Base-by-base conservation (phyloP, 176 grass and related monocot genomes). In the Guadua angustifolia region DNA sequence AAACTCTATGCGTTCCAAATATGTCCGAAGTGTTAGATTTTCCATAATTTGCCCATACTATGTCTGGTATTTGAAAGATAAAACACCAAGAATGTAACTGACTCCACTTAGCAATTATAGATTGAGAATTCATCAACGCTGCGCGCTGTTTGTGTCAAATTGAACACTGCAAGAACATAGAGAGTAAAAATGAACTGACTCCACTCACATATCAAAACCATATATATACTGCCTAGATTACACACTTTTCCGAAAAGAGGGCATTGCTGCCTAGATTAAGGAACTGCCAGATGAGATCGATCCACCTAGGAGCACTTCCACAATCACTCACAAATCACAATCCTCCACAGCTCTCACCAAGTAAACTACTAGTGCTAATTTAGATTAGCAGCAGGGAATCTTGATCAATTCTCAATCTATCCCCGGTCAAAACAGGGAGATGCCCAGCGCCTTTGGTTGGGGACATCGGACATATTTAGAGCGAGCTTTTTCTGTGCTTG, bases 361-460 rank as follows among this genome's bases (percentile, higher is more conserved):
- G 1, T 9, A 16, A 17, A 16, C 12, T 6, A 13, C 40, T 3
- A 13, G 5, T n/a, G 5, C 15, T 17, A 67, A 67, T 44, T 12
- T 81, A 17, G 19, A 26, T 67, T 77, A 58, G 43, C 18, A 24
- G 1, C 0, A 22, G 38, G 75, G 75, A 66, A 84, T 88, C 68
- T 14, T 29, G 60, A 84, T 36, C 62, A 2, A 12, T 12, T 10
- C 40, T 26, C 50, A 9, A 61, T 67, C 75, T 12, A n/a, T 9
- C 52, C 5, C 51, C n/a, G 17, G 60, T 62, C 69, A 89, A 80
- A 61, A 73, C 14, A 43, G 53, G 26, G 16, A 79, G 68, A 85
- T 77, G 83, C 83, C 78, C 44, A 44, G 65, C 44, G 9, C 82
- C 42, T 61, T 42, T 70, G 67, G 33, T 7, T 33, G 66, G 29